Evolutionary conservation across 1,284 basidiomycete species (phyloP), one percentile per base, ranked within the genome.

Genomic region (Sanguinoderma infundibulare): DNA sequence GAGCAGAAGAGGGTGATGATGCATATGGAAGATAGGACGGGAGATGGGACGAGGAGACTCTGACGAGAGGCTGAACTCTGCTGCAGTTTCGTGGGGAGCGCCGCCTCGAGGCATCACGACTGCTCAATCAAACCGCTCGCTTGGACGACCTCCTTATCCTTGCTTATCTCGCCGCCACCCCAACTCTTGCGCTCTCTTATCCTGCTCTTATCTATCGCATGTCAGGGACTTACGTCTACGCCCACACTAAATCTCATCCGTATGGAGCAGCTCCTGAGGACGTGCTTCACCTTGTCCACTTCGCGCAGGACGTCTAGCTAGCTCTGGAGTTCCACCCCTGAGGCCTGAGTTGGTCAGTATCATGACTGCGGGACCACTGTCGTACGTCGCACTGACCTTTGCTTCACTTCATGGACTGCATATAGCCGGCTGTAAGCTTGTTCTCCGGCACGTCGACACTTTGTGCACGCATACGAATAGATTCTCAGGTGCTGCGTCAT

Each of bases 101-200:
- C 60, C 42, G 62, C 60, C 62, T 64, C 62, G 65, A 64, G 62
- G 60, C 65, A 60, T 60, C 52, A 55, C n/a, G n/a, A n/a, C n/a
- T n/a, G 10, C 50, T 17, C 35, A 49, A 58, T 60, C 63, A 55
- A 55, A 62, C 60, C 63, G 22, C 34, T n/a, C 15, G 42, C 47
- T 57, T 49, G 17, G n/a, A 28, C 15, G 26, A 17, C 8, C 17
- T 15, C 5, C 22, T n/a, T n/a, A n/a, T n/a, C n/a, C n/a, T n/a
- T n/a, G n/a, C 61, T 63, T 63, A 63, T 63, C 63, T 56, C 44
- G n/a, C 55, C 42, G 36, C 35, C 38, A n/a, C 46, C 55, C 22
- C 38, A 38, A 15, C 47, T 36, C 46, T 26, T 38, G 20, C 12
- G 14, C 30, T 38, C 17, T 15, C 47, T 60, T 59, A 59, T 54